Evolutionary conservation across 106 monocot species (phyloP), one percentile per base, ranked within the genome.

Genomic region (Vanilla planifolia): DNA sequence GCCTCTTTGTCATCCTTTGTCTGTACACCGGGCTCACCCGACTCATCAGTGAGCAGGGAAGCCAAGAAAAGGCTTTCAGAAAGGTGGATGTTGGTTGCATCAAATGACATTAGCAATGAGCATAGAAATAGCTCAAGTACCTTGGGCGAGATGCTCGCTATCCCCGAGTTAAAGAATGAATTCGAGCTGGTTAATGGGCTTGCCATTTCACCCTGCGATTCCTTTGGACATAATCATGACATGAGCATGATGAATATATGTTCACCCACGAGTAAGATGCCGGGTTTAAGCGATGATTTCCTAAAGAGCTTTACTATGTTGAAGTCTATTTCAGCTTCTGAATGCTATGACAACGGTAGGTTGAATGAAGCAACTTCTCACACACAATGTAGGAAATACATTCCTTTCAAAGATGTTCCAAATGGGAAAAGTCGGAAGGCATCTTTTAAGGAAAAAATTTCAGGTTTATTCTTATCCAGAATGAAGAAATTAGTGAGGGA

Each of bases 61-160:
- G 91, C 87, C 3, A 91, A 85, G 70, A 96, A 85, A 68, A 73
- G 91, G 43, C 74, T 96, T 50, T 91, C 84, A 16, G 96, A 96
- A 52, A 79, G 96, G 48, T 87, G 72, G 79, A 75, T 79, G 25
- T 50, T 77, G 62, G 73, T 81, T 36, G 48, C 70, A 29, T 74
- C 78, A 39, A 67, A 71, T 67, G 74, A 27, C 41, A 55, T 39
- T 4, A 43, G 7, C 55, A 68, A 72, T 39, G 82, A 88, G 43
- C 65, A 75, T 68, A 70, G 44, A 17, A 64, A 77, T n/a, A 85
- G 69, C 60, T 75, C 78, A 10, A 89, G 74, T 55, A 93, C 93
- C 37, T 73, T 93, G 43, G 89, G 89, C 37, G 93, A 93, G 50
- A 85, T 93, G 89, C 82, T 93, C 51, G 56, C 84, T 0, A 46